Evolutionary conservation across 139 green algal genomes (phyloP), one percentile per base, ranked within the genome.

Genomic region (Chlamydomonas incerta): DNA sequence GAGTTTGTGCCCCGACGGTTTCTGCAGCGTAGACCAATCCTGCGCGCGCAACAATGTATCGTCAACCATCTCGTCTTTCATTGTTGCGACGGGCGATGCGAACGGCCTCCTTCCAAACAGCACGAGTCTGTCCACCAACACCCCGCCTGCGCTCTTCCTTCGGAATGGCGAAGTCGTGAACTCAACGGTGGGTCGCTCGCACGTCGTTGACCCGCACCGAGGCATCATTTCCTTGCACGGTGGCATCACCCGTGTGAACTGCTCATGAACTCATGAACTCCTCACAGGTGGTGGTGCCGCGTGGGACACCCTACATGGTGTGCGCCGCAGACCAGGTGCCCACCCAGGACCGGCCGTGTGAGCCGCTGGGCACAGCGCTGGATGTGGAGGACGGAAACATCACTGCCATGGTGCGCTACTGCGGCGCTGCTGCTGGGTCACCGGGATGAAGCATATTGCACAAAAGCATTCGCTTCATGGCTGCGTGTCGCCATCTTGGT

Each of bases 321-420:
- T 81, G 74, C 57, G 46, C 57, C 11, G 6, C 23, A 1, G 34
- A 21, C 8, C 74, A 81, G 57, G 18, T 34, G 33, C 74, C 74
- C 23, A 81, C 57, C 34, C 1, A 23, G 0, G 57, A 81, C 74
- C 23, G 9, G 57, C 74, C 74, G 4, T 81, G 74, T 34, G 74
- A 81, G 74, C 26, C 57, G 23, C 57, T 81, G 34, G 74, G 74
- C 5, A 55, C 47, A 0, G 74, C 74, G 9, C 37, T 26, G 6
- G 76, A 83, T 63, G 29, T 28, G 3, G 63, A 83, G 41, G 76
- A 74, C 29, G 76, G 62, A 14, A 33, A 72, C 41, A 46, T 83
- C 5, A 83, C 62, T 29, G 15, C 33, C 55, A 57, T 13, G 74
- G 74, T 82, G 23, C 31, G 52, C n/a, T n/a, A n/a, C n/a, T 62